Evolutionary conservation across 208 protist species (phyloP).

Genomic region (Naegleria gruberi): DNA sequence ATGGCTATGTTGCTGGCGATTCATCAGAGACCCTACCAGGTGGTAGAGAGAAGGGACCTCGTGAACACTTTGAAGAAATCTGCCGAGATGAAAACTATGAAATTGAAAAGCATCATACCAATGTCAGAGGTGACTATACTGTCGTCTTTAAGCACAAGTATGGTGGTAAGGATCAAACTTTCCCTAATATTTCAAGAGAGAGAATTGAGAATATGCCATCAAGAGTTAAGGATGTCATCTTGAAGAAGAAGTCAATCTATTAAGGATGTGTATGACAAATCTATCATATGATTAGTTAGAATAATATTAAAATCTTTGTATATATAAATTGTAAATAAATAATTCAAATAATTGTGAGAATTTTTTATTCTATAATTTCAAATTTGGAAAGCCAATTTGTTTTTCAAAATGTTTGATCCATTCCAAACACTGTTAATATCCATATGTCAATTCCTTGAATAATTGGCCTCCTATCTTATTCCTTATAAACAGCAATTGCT

Average conservation of each 20-base stretch:
- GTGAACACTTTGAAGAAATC: not conserved
- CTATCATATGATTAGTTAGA: too few species aligned
- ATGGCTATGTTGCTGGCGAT: not conserved
- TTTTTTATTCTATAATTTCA: too few species aligned
- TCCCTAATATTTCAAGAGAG: not conserved
- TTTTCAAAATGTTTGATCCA: not conserved
- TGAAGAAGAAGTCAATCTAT: not conserved
- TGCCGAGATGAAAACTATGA: not conserved
- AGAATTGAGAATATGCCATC: not conserved
- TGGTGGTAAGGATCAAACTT: not conserved
- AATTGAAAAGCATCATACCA: not conserved
- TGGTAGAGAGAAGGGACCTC: not conserved
- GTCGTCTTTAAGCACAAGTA: not conserved
- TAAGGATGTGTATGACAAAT: too few species aligned
- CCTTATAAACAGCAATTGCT: constrained; percentile 41
- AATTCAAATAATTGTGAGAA: too few species aligned
- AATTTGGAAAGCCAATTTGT: too few species aligned
- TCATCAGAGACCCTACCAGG: not conserved
- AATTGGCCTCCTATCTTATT: not conserved
- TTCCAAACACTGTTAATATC: too few species aligned
- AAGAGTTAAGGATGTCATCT: not conserved
- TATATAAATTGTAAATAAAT: too few species aligned
- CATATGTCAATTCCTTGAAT: not conserved
- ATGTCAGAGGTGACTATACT: not conserved
- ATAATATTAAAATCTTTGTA: too few species aligned